Conservation (phyloP, 1,284 basidiomycete species). For the Lignosus rhinocerotis region DNA sequence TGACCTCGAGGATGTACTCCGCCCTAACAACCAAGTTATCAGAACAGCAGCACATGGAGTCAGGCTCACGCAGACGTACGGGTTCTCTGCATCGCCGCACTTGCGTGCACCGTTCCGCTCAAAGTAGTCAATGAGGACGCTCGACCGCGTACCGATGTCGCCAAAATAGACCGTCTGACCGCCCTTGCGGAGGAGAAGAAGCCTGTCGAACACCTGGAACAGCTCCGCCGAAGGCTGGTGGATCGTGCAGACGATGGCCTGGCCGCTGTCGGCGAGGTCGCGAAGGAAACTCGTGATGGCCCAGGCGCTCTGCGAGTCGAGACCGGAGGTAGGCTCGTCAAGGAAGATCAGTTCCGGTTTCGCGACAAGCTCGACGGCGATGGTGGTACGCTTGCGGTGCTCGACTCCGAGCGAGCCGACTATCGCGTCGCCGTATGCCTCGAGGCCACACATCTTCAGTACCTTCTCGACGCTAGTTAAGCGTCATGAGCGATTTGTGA, state of each 20-base stretch:
- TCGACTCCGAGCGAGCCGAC: slow-evolving; percentile 79
- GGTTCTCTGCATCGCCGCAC: slow-evolving; percentile 44
- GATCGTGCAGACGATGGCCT: slow-evolving; percentile 71
- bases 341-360: slow-evolving; percentile 81
- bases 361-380: slow-evolving; percentile 81
- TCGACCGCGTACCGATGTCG: slow-evolving; percentile 62
- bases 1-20: slow-evolving; percentile 71
- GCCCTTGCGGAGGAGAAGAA: slow-evolving; percentile 63
- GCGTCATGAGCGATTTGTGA: background rate
- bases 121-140: slow-evolving; percentile 68
- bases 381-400: slow-evolving; percentile 78
- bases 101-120: slow-evolving; percentile 54
- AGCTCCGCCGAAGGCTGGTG: slow-evolving; percentile 75
- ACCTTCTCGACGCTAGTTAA: slow-evolving; percentile 69
- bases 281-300: slow-evolving; percentile 80
- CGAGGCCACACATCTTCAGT: slow-evolving; percentile 78
- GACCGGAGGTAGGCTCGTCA: slow-evolving; percentile 82
- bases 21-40: slow-evolving; percentile 40
- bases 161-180: slow-evolving; percentile 81
- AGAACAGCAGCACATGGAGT: background rate
- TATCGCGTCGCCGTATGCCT: slow-evolving; percentile 69
- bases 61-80: slow-evolving; percentile 27
- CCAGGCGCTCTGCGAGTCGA: slow-evolving; percentile 90
- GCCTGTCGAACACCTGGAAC: slow-evolving; percentile 70
- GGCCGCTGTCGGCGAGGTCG: slow-evolving; percentile 81